Percentiles rank a stretch among this genome's conserved stretches.
Evolutionary conservation across 2,329 filamentous ascomycete genomes (phyloP).

Genomic region (Tolypocladium amazonense): DNA sequence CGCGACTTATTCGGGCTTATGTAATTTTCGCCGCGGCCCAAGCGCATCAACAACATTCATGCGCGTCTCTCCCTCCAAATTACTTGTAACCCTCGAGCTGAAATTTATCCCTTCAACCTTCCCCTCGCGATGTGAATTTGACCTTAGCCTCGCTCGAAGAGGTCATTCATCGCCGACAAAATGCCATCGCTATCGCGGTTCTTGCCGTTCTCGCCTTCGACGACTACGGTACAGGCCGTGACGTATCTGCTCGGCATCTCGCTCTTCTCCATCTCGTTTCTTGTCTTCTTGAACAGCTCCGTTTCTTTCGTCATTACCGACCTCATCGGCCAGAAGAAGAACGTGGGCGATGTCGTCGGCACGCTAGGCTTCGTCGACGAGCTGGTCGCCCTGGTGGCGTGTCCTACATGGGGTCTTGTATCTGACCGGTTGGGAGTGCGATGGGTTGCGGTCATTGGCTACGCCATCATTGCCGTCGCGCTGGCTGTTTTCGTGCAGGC

Average conservation of each 20-base stretch:
- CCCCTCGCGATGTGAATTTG: constrained; percentile 7
- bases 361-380: constrained; percentile 81
- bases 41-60: background rate
- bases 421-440: constrained; percentile 70
- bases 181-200: constrained; percentile 31
- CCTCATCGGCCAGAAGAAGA: constrained; percentile 61
- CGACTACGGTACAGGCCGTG: constrained; percentile 50
- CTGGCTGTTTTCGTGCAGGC: constrained; percentile 78
- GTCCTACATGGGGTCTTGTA: constrained; percentile 67
- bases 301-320: constrained; percentile 80
- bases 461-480: constrained; percentile 67
- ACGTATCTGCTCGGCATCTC: constrained; percentile 76
- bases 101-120: background rate
- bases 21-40: background rate
- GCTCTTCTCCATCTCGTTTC: constrained; percentile 79
- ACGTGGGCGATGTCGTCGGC: constrained; percentile 71
- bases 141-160: constrained; percentile 3
- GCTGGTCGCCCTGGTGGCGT: constrained; percentile 69
- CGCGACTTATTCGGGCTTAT: background rate
- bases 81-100: background rate
- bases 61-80: background rate
- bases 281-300: constrained; percentile 80
- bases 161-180: background rate
- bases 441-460: constrained; percentile 65
- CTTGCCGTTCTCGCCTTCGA: constrained; percentile 48